Evolutionary conservation across 2,329 filamentous ascomycete genomes (phyloP).

Genomic region (Aspergillus proliferans): DNA sequence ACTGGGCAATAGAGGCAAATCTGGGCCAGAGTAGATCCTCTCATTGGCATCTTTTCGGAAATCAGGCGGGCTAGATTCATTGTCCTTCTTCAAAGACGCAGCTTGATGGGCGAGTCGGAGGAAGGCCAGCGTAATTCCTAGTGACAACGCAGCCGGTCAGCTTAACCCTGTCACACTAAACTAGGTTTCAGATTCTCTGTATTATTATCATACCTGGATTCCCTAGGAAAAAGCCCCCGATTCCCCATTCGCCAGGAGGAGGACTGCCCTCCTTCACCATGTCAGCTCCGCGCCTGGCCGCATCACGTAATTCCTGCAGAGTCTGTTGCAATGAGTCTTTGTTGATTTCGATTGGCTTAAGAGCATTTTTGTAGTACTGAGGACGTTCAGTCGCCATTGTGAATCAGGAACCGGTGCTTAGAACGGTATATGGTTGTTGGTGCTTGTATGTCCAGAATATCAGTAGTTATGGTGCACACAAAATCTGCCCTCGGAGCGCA

Average conservation of each 20-base stretch:
- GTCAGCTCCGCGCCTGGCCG: constrained; percentile 22
- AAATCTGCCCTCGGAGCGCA: background rate
- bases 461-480: background rate
- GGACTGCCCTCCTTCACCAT: constrained; percentile 19
- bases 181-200: background rate
- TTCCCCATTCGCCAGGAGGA: constrained; percentile 17
- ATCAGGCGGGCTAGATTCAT: constrained; percentile 8
- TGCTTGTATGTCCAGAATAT: background rate
- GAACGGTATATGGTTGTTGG: background rate
- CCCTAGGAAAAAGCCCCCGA: constrained; percentile 26
- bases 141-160: background rate
- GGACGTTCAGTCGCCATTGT: constrained; percentile 4
- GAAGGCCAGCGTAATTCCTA: constrained; percentile 33
- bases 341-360: constrained; percentile 16
- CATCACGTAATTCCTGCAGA: constrained; percentile 23
- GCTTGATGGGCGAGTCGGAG: constrained; percentile 34
- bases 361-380: constrained; percentile 23
- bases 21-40: constrained; percentile 20
- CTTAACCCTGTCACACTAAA: background rate
- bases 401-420: background rate
- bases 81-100: constrained; percentile 14
- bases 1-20: constrained; percentile 20
- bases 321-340: constrained; percentile 10
- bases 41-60: constrained; percentile 23
- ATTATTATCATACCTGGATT: constrained; percentile 22